Conservation (phyloP, 352 stramenopile genomes). For the Phytophthora idaei region DNA sequence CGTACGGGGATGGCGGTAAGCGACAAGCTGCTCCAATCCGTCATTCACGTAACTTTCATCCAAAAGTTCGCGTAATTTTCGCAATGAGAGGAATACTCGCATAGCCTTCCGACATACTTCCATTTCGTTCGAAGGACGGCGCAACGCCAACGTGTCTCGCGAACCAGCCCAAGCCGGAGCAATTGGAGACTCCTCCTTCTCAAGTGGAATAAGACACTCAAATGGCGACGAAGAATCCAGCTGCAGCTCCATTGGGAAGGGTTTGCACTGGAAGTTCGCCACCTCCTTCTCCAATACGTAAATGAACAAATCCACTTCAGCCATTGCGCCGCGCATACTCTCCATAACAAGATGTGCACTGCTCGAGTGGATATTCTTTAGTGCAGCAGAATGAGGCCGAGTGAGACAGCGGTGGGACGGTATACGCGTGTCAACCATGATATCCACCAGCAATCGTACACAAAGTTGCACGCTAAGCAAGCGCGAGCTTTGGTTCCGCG, state of each 20-base stretch:
- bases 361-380: slow-evolving; percentile 69
- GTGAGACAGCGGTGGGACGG: slow-evolving; percentile 25
- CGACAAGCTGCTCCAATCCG: slow-evolving; percentile 55
- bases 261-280: slow-evolving; percentile 45
- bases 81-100: slow-evolving; percentile 67
- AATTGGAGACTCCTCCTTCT: slow-evolving; percentile 22
- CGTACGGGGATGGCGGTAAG: slow-evolving; percentile 67
- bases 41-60: slow-evolving; percentile 54
- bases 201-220: slow-evolving; percentile 66
- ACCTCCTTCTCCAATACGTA: slow-evolving; percentile 83
- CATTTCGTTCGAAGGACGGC: slow-evolving; percentile 68
- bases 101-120: slow-evolving; percentile 76
- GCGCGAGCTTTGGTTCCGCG: slow-evolving; percentile 52
- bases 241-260: slow-evolving; percentile 57
- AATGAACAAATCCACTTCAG: slow-evolving; percentile 81
- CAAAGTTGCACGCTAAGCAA: slow-evolving; percentile 66
- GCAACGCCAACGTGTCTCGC: slow-evolving; percentile 48
- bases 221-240: slow-evolving; percentile 72
- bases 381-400: slow-evolving; percentile 29
- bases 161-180: slow-evolving; percentile 27
- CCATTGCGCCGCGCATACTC: slow-evolving; percentile 81
- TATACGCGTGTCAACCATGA: slow-evolving; percentile 46
- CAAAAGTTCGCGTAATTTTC: slow-evolving; percentile 58
- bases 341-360: slow-evolving; percentile 80
- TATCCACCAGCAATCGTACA: slow-evolving; percentile 58